phyloP scores from a whole-genome alignment of 2,329 filamentous ascomycete genomes.

The Talaromyces atroroseus region DNA sequence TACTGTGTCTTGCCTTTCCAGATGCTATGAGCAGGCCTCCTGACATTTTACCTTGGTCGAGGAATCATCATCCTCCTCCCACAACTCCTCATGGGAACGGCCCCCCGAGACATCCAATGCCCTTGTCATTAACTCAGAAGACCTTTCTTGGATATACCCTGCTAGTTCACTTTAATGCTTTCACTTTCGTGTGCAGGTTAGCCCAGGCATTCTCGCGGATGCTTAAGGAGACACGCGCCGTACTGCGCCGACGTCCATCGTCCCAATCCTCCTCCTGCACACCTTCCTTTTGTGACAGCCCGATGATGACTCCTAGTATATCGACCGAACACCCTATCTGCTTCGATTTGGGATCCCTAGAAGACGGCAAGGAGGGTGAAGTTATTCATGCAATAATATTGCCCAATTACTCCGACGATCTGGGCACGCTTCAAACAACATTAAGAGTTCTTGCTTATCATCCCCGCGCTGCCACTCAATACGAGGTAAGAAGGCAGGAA shows the following conservation, averaged over 20 bases:
- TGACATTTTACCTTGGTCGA: constrained; percentile 16
- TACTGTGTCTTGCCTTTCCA: constrained; percentile 21
- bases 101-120: neutral
- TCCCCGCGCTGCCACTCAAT: constrained; percentile 56
- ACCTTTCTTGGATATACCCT: constrained; percentile 62
- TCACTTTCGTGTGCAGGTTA: constrained; percentile 50
- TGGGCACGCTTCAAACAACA: constrained; percentile 63
- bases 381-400: constrained; percentile 64
- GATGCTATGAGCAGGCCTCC: constrained; percentile 14
- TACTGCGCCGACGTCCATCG: constrained; percentile 17
- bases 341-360: constrained; percentile 42
- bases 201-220: constrained; percentile 44
- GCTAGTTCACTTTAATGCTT: constrained; percentile 59
- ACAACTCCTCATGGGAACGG: neutral
- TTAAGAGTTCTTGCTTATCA: constrained; percentile 64
- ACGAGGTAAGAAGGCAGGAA: constrained; percentile 57
- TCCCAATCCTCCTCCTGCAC: neutral
- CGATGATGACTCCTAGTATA: constrained; percentile 11
- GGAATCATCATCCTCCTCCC: constrained; percentile 14
- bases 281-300: constrained; percentile 13
- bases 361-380: constrained; percentile 45
- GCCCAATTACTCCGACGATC: constrained; percentile 69
- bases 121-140: constrained; percentile 21
- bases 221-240: constrained; percentile 19
- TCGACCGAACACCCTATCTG: constrained; percentile 1